Evolutionary conservation across 495 filamentous ascomycete genomes (phyloP), one percentile per base, ranked within the genome.

Genomic region (Neurospora sp.): DNA sequence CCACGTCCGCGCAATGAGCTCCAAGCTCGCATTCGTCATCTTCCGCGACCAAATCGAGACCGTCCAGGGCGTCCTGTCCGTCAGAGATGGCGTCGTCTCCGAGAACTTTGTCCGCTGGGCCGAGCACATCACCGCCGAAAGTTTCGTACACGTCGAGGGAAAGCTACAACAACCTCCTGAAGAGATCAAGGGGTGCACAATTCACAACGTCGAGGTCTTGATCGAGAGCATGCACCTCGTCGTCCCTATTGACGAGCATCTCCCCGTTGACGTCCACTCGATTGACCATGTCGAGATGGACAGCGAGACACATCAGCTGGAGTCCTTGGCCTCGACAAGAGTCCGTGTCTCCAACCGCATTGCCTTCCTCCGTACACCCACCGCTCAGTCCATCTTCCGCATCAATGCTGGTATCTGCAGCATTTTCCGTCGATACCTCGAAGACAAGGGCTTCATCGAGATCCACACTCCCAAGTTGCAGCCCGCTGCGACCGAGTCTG

Each of bases 401-500:
- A 93, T 94, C 75, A 86, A 86, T 45, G 85, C 88, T 0, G 92
- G 88, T 70, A 90, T 98, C 71, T 91, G 92, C 74, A 88, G 90
- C 77, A 84, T 95, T 31, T 98, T 97, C 83, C 89, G 92, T 17
- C 86, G 89, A 17, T 91, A 92, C 74, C 91, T 98, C 73, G 87
- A 92, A 73, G 85, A 87, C 74, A 88, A 92, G 75, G 91, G 89
- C 24, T 97, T 97, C 76, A 91, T 94, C 75, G 94, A 96, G 87
- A 95, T 98, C 77, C 93, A 96, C 80, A 96, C 94, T 0, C 93
- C 95, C 62, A 97, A 97, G 84, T 83, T 98, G 42, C 93, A 94
- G 75, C 92, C 92, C 36, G 92, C 92, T 34, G 94, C 95, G 5
- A 95, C 94, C 5, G 95, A 98, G 82, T 96, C 94, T 73, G 95